A percentile compares a stretch with the other conserved stretches of the same genome.
phyloP scores from a whole-genome alignment of 768 basidiomycete genomes.

The Suillus variegatus region DNA sequence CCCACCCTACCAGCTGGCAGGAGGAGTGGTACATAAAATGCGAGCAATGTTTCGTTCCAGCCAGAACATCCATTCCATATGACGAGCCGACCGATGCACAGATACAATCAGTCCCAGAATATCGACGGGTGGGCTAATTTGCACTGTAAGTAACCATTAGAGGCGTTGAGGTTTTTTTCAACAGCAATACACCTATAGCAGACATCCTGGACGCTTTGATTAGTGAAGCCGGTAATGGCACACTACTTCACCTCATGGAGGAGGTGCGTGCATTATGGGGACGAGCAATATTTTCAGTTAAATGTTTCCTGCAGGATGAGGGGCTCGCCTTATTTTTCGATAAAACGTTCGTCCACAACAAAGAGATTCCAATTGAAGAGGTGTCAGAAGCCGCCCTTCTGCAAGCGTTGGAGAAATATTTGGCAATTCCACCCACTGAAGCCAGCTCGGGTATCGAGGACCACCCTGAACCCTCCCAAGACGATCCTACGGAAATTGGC shows the following conservation, averaged over 20 bases:
- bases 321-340: neutral
- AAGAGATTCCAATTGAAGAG: neutral
- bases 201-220: too few species aligned
- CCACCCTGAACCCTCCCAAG: slow-evolving; percentile 12
- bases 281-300: too few species aligned
- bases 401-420: slow-evolving; percentile 2
- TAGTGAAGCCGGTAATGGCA: neutral
- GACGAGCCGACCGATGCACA: neutral
- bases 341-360: neutral
- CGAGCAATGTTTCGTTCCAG: neutral
- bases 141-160: too few species aligned
- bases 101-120: too few species aligned
- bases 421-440: neutral
- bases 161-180: neutral
- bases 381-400: neutral
- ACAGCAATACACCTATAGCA: neutral
- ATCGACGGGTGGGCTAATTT: neutral
- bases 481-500: slow-evolving; percentile 7
- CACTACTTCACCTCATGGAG: neutral
- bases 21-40: neutral
- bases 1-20: neutral
- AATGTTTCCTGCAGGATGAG: neutral
- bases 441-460: slow-evolving; percentile 2
- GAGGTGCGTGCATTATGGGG: neutral
- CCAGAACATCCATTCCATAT: neutral